Evolutionary conservation across 2,329 filamentous ascomycete genomes (phyloP), one percentile per base, ranked within the genome.

Genomic region (Cladosporium colombiae): DNA sequence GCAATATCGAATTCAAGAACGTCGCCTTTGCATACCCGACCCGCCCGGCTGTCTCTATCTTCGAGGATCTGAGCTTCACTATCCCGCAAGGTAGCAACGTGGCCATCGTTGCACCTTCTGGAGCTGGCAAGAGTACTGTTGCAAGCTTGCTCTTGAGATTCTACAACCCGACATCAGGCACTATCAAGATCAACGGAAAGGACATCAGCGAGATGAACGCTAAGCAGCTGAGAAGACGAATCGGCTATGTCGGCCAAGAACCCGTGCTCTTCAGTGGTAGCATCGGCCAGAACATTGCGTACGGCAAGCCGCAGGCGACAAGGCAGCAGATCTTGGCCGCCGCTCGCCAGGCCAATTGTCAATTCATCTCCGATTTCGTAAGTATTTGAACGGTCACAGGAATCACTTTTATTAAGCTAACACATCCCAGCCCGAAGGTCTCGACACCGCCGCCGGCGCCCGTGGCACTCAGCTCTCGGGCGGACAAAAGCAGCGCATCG

Each of bases 401-500:
- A n/a, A n/a, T n/a, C n/a, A n/a, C n/a, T n/a, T n/a, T n/a, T n/a
- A n/a, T n/a, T n/a, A n/a, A n/a, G n/a, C 62, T 63, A 67, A 74
- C 68, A 55, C 23, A 2, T 31, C 63, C 2, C 66, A 87, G 85
- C 95, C 95, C 31, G 93, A 98, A 66, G 95, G 95, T 5, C 85
- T 99, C 7, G 94, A 99, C 75, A 99, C 95, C 0, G 91, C 91
- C 69, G 95, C 97, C 33, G 96, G 96, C 63, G 91, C 94, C 18
- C 87, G 95, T 70, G 95, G 95, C 37, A 93, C 94, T 1, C 94
- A 98, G 78, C 85, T 99, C 0, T 97, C 93, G 10, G 95, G 95
- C 61, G 95, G 95, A 0, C 95, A 99, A 79, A 98, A 98, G 81
- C 95, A 99, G 78, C 90, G 95, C 69, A 98, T 99, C 73, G 95